Base-by-base conservation (phyloP, 805 yeast species). In the Metschnikowia borealis region DNA sequence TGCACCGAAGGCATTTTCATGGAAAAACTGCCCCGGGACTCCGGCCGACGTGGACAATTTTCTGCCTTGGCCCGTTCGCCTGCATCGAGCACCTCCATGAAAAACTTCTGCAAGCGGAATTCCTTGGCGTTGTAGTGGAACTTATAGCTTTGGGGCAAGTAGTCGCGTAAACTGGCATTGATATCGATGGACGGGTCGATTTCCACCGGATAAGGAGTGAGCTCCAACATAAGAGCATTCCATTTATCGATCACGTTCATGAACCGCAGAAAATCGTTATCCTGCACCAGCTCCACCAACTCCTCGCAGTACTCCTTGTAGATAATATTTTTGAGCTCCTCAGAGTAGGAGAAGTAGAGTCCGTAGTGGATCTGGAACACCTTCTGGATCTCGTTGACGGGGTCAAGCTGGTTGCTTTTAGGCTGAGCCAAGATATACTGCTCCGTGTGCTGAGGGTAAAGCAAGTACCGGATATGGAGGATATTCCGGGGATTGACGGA, bases 341-440 rank as follows among this genome's bases (percentile, higher is more conserved):
- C 59, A 0, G 76, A 71, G 46, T 71, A 73, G 0, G 75, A 71
- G 49, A 74, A 74, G 54, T 68, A 74, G 10, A 74, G 59, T 3
- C 73, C 62, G 47, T 65, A 69, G 50, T 73, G 77, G 14, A 73
- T 66, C 62, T 70, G 72, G 49, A 74, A 68, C 5, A 73, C 55
- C 51, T 67, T 62, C 38, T 82, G 84, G 48, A 85, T 73, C 57
- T 86, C 92, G 45, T 72, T 77, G 42, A 83, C 68, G 4, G 90
- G 88, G 59, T 84, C 83, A 38, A 82, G 70, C 51, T 78, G 83
- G 48, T 80, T 80, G 52, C 75, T 75, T 52, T 79, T 80, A 5
- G 85, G 80, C 14, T 68, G 64, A 3, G 78, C 77, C 35, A 83
- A 63, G 7, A 73, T 53, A 53, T 77, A 83, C 38, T 70, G 68